These are phyloP conservation scores for Spergularia bocconei DNA, from an alignment of 148 eudicot species.

Conservation along the genomic window DNA sequence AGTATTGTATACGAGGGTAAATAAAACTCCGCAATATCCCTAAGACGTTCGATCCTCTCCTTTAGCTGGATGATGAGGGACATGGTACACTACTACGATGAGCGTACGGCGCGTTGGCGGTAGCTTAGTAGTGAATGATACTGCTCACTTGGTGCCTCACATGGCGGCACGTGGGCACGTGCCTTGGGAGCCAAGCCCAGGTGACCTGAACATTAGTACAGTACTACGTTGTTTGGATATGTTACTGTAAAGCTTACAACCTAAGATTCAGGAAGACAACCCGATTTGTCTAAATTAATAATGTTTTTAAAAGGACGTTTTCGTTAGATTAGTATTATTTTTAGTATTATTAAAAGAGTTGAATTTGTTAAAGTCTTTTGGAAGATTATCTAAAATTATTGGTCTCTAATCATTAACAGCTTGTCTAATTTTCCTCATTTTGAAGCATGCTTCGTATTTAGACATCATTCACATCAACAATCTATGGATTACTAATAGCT, in stretches of 20 bases:
- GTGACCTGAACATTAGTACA: slow-evolving; percentile 14
- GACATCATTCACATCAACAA: neutral
- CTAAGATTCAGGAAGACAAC: slow-evolving; percentile 1
- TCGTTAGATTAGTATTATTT: neutral
- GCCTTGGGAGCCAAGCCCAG: slow-evolving; percentile 24
- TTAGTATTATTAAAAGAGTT: neutral
- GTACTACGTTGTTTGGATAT: neutral
- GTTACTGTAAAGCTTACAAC: neutral
- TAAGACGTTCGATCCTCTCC: too few relatives aligned
- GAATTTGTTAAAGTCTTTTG: slow-evolving; percentile 11
- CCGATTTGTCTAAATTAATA: neutral
- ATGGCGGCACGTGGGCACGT: slow-evolving; percentile 40
- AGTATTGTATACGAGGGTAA: too few relatives aligned
- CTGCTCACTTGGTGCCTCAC: slow-evolving; percentile 25
- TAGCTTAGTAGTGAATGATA: slow-evolving; percentile 27
- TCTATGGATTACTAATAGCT: too few relatives aligned
- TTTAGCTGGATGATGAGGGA: neutral
- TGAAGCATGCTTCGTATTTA: slow-evolving; percentile 23
- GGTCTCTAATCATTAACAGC: slow-evolving; percentile 15
- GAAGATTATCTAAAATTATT: slow-evolving; percentile 11
- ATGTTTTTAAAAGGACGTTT: too few relatives aligned
- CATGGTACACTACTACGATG: neutral
- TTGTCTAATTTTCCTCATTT: neutral
- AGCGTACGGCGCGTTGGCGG: slow-evolving; percentile 10
- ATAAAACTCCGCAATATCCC: too few relatives aligned